Conservation (phyloP, 1,139 yeast genomes). For the Suhomyces atakaporum region DNA sequence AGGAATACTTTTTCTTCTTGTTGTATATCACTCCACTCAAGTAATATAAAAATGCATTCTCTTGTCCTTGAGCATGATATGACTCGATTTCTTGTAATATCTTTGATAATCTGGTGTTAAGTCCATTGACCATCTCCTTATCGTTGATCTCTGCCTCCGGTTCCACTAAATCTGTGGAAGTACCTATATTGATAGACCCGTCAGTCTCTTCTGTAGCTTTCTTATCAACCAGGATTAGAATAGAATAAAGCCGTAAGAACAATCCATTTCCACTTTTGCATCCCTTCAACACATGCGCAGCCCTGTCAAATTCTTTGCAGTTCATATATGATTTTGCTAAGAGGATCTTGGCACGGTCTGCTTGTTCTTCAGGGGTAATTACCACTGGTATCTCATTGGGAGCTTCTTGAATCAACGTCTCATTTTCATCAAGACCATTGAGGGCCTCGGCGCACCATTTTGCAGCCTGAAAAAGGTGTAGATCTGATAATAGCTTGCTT, state of each 20-base stretch:
- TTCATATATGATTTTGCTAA: conserved; percentile 78
- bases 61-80: conserved; percentile 25
- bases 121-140: conserved; percentile 19
- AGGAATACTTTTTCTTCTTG: conserved; percentile 57
- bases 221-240: conserved; percentile 73
- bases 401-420: background rate
- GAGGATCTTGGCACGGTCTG: conserved; percentile 42
- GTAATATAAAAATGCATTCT: conserved; percentile 68
- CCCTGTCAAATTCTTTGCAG: conserved; percentile 83
- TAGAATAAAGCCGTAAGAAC: conserved; percentile 70
- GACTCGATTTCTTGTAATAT: conserved; percentile 45
- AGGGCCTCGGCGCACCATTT: conserved; percentile 87
- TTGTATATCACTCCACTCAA: conserved; percentile 66
- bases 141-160: conserved; percentile 13
- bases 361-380: conserved; percentile 29
- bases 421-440: conserved; percentile 34
- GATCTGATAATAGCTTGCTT: conserved; percentile 28
- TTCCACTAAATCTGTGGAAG: conserved; percentile 15
- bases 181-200: conserved; percentile 45
- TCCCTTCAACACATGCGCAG: conserved; percentile 58
- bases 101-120: conserved; percentile 39
- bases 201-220: conserved; percentile 72
- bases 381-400: background rate
- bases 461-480: conserved; percentile 66
- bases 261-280: conserved; percentile 56